A percentile compares a stretch with the other conserved stretches of the same genome.
Conservation (phyloP, 2,329 filamentous ascomycete genomes). For the Gremmenia infestans region DNA sequence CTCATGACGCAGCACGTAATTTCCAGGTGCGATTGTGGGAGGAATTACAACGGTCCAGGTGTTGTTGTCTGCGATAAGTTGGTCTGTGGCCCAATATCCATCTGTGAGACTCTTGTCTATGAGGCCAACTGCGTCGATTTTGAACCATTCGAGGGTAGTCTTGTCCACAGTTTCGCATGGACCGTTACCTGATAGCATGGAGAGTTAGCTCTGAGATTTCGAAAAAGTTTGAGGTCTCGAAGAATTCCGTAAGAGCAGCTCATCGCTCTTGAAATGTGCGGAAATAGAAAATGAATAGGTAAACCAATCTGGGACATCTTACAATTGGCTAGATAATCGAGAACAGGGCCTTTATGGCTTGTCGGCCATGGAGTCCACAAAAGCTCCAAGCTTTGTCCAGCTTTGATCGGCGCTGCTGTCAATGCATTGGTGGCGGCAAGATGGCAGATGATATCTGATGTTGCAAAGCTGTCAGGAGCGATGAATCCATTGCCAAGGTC, state of each 20-base stretch:
- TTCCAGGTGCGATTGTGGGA: constrained; percentile 37
- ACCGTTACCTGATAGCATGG: constrained; percentile 22
- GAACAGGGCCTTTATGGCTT: constrained; percentile 45
- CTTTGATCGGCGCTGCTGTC: constrained; percentile 51
- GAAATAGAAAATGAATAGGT: too few species aligned
- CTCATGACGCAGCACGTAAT: constrained; percentile 49
- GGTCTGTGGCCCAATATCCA: constrained; percentile 40
- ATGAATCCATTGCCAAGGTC: constrained; percentile 50
- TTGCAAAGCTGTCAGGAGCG: constrained; percentile 40
- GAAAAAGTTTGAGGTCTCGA: neutral
- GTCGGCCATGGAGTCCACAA: constrained; percentile 60
- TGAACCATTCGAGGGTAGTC: constrained; percentile 38
- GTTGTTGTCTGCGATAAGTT: constrained; percentile 49
- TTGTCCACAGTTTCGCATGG: constrained; percentile 39
- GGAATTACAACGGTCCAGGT: constrained; percentile 47
- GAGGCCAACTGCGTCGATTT: constrained; percentile 37
- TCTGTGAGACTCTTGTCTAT: constrained; percentile 26
- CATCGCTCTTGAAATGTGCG: too few species aligned
- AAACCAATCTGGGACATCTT: too few species aligned
- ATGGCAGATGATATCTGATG: constrained; percentile 58
- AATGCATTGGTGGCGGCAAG: constrained; percentile 46
- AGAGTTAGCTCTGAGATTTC: neutral
- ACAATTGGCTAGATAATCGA: constrained; percentile 30
- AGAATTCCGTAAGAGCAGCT: too few species aligned
- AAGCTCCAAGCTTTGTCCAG: constrained; percentile 38